Evolutionary conservation across 441 rosid genomes (phyloP).

Genomic region (Daphne laureola): DNA sequence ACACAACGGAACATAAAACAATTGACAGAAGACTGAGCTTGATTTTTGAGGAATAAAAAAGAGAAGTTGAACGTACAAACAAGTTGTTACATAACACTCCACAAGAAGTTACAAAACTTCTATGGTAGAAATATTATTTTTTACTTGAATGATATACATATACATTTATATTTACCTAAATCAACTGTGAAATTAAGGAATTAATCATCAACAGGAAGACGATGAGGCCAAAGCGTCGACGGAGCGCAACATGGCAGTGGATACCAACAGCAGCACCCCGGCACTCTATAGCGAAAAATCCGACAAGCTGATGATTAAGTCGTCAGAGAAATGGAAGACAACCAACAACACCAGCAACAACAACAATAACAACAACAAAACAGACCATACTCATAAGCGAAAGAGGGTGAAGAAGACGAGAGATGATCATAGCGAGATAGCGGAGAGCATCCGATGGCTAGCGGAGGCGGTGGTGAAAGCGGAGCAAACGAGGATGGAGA

Average conservation of each 20-base stretch:
- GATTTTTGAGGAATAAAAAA: no score
- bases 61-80: no score
- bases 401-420: constrained; percentile 35
- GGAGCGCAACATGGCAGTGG: constrained; percentile 23
- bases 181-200: no score
- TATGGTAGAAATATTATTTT: no score
- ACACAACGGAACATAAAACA: no score
- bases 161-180: no score
- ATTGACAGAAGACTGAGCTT: no score
- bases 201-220: constrained; percentile 39
- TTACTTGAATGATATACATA: no score
- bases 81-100: no score
- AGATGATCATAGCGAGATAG: constrained; percentile 52
- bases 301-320: constrained; percentile 15
- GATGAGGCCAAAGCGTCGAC: constrained; percentile 11
- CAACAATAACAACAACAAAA: constrained; percentile 6
- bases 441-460: constrained; percentile 77
- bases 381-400: constrained; percentile 14
- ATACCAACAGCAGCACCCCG: constrained; percentile 85
- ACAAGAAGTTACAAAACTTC: no score
- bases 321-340: constrained; percentile 24
- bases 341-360: constrained; percentile 4
- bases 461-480: constrained; percentile 79
- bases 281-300: constrained; percentile 47
- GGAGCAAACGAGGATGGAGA: constrained; percentile 83